Percentiles rank a stretch among this genome's conserved stretches.
Evolutionary conservation across 225 moss, liverwort and hornwort species (phyloP).

Genomic region (Marchantia polymorpha): DNA sequence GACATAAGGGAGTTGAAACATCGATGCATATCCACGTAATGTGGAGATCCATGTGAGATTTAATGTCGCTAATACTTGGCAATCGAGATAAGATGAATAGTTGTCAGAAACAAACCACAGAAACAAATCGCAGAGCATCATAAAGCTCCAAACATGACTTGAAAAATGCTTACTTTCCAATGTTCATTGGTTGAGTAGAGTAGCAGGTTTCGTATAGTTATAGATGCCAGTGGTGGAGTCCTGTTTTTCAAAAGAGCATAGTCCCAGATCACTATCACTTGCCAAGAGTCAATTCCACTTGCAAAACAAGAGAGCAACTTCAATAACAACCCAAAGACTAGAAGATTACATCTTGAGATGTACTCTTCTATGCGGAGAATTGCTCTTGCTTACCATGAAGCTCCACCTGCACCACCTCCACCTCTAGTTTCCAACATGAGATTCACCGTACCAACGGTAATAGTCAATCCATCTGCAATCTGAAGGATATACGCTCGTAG

Average conservation of each 20-base stretch:
- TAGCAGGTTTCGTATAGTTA: conserved; percentile 79
- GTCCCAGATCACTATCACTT: background rate
- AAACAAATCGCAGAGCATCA: background rate
- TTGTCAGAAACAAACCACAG: background rate
- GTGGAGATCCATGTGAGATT: background rate
- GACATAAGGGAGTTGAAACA: background rate
- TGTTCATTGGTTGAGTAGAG: conserved; percentile 92
- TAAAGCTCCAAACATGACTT: background rate
- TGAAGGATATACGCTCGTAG: conserved; percentile 40
- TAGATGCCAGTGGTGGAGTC: conserved; percentile 93
- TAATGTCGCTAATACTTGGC: background rate
- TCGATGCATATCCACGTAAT: background rate
- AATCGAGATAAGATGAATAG: background rate
- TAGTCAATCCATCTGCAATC: conserved; percentile 99
- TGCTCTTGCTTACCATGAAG: conserved; percentile 58
- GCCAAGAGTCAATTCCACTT: background rate
- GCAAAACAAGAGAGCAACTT: background rate
- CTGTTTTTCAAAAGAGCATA: conserved; percentile 47
- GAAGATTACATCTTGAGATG: background rate
- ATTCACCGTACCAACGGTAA: conserved; percentile 85
- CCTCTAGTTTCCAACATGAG: conserved; percentile 97
- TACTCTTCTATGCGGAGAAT: background rate
- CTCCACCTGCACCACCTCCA: conserved; percentile 74
- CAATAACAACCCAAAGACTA: background rate
- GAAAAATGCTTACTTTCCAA: conserved; percentile 59